Percentiles rank a stretch among this genome's conserved stretches.
Evolutionary conservation across 164 flowering plant genomes (phyloP).

Genomic region (Taxillus chinensis): DNA sequence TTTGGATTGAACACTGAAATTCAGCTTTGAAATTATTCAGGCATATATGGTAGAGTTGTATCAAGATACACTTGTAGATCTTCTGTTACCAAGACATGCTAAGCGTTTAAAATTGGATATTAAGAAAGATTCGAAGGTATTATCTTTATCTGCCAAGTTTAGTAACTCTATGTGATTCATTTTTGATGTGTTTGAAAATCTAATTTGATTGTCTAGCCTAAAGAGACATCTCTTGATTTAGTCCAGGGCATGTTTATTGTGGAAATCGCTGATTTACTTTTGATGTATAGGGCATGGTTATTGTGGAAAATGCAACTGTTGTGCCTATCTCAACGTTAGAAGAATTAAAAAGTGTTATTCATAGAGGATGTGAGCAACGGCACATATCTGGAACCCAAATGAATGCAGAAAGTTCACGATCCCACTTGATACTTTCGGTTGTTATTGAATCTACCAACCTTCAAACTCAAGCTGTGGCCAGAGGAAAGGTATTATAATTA

Average conservation of each 20-base stretch:
- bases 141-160: background rate
- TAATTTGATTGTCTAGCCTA: too few relatives aligned
- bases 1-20: background rate
- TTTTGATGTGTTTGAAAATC: background rate
- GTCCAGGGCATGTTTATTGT: background rate
- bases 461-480: slow-evolving; percentile 82
- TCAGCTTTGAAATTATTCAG: slow-evolving; percentile 30
- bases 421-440: slow-evolving; percentile 83
- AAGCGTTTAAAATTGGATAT: slow-evolving; percentile 74
- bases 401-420: slow-evolving; percentile 98
- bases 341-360: slow-evolving; percentile 55
- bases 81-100: slow-evolving; percentile 61
- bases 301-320: slow-evolving; percentile 77
- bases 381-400: slow-evolving; percentile 90
- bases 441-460: slow-evolving; percentile 88
- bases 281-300: slow-evolving; percentile 80
- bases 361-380: slow-evolving; percentile 74
- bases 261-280: background rate
- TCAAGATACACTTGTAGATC: slow-evolving; percentile 92
- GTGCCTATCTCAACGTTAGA: slow-evolving; percentile 63
- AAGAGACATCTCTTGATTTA: background rate
- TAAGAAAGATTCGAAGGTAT: slow-evolving; percentile 93
- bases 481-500: slow-evolving; percentile 67
- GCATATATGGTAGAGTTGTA: slow-evolving; percentile 92
- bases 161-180: too few relatives aligned